phyloP scores from a whole-genome alignment of 169 alveolate species.

The Cryptosporidium meleagridis region DNA sequence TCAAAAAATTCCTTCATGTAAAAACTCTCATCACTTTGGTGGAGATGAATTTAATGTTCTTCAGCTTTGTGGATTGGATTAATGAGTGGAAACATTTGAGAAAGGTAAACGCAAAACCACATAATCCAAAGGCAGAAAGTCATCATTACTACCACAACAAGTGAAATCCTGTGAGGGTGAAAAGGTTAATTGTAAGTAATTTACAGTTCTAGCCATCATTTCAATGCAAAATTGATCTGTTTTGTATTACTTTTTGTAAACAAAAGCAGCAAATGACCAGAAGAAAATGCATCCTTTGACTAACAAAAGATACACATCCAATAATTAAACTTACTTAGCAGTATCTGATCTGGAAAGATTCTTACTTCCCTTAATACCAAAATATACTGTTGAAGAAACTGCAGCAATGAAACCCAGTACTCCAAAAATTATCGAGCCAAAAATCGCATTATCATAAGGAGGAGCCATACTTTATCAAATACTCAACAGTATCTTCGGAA shows the following conservation, averaged over 20 bases:
- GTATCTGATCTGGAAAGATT: slow-evolving; percentile 61
- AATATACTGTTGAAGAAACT: slow-evolving; percentile 46
- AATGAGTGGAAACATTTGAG: slow-evolving; percentile 69
- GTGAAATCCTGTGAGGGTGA: slow-evolving; percentile 18
- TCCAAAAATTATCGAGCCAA: slow-evolving; percentile 55
- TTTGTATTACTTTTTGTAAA: not conserved
- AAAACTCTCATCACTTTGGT: not conserved
- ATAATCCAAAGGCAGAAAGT: slow-evolving; percentile 69
- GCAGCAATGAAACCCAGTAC: slow-evolving; percentile 71
- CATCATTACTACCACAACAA: slow-evolving; percentile 74
- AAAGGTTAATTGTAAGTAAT: not conserved
- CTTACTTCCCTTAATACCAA: slow-evolving; percentile 70
- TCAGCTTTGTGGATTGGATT: slow-evolving; percentile 69
- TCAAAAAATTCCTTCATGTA: not conserved
- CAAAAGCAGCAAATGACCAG: not conserved
- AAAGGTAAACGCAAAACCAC: slow-evolving; percentile 70
- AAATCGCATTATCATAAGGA: slow-evolving; percentile 64
- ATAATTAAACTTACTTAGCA: slow-evolving; percentile 62
- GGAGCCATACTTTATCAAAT: slow-evolving; percentile 37
- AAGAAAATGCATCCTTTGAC: not conserved
- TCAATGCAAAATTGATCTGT: not conserved
- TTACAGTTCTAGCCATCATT: not conserved
- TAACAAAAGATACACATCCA: not conserved
- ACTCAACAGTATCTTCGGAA: not conserved
- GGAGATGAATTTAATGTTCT: slow-evolving; percentile 32